Conservation (phyloP, 352 stramenopile genomes). For the Phytophthora uliginosa region DNA sequence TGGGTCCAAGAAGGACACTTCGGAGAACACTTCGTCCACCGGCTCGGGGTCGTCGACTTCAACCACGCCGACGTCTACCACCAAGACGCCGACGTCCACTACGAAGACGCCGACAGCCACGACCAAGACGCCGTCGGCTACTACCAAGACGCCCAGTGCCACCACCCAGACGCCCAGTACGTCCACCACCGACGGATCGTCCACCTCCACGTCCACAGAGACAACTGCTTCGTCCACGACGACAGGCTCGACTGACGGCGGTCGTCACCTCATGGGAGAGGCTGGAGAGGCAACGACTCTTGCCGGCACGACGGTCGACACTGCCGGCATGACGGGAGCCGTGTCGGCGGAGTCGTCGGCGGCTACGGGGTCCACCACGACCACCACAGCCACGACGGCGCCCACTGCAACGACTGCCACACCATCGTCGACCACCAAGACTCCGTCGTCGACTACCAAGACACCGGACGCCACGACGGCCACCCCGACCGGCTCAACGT, state of each 20-base stretch:
- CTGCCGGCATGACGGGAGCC: constrained; percentile 4
- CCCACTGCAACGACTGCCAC: constrained; percentile 27
- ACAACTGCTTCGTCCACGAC: constrained; percentile 30
- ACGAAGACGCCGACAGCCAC: constrained; percentile 33
- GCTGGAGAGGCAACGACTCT: constrained; percentile 26
- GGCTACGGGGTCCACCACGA: constrained; percentile 9
- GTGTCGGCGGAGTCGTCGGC: constrained; percentile 17
- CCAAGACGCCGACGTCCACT: constrained; percentile 27
- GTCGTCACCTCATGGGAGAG: constrained; percentile 27
- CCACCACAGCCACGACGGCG: neutral
- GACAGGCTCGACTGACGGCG: constrained; percentile 15
- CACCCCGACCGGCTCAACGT: neutral
- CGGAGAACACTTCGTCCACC: constrained; percentile 13
- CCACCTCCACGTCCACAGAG: constrained; percentile 28
- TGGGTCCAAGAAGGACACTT: neutral
- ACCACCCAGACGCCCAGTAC: constrained; percentile 25
- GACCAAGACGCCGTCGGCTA: constrained; percentile 35
- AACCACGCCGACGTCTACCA: constrained; percentile 34
- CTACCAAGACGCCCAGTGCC: constrained; percentile 27
- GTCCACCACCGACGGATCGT: constrained; percentile 36
- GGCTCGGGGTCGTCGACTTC: constrained; percentile 25
- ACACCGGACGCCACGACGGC: constrained; percentile 8
- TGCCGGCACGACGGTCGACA: constrained; percentile 8
- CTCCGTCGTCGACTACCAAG: constrained; percentile 17
- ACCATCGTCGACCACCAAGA: constrained; percentile 13